Evolutionary conservation across 352 stramenopile genomes (phyloP).

Genomic region (Globisporangium orthogonon): DNA sequence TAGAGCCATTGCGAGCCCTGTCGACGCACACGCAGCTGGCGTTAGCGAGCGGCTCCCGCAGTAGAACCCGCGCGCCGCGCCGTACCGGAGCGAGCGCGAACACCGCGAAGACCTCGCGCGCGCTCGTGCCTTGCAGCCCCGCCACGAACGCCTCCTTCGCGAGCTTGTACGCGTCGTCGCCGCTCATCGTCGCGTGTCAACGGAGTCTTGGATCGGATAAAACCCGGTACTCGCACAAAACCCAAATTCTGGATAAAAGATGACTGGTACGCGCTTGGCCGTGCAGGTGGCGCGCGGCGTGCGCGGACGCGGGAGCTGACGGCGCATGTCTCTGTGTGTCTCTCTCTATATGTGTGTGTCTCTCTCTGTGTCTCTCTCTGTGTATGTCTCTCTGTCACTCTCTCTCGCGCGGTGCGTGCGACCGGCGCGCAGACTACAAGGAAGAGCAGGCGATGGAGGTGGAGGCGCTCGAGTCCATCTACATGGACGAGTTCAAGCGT

Average conservation of each 20-base stretch:
- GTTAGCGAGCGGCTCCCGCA: too few relatives aligned
- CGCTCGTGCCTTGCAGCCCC: constrained; percentile 59
- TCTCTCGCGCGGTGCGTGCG: too few relatives aligned
- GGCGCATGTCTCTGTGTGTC: not conserved
- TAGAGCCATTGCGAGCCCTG: constrained; percentile 79
- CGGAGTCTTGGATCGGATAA: not conserved
- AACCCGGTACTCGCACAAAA: not conserved
- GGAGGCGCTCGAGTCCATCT: constrained; percentile 86
- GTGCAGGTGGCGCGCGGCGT: not conserved
- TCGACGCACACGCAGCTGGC: not conserved
- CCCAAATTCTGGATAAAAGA: constrained; percentile 10
- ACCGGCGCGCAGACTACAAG: constrained; percentile 56
- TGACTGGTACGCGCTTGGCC: constrained; percentile 46
- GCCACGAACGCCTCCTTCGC: constrained; percentile 81
- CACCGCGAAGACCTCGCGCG: constrained; percentile 63
- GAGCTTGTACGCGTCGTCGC: constrained; percentile 76
- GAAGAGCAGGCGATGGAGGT: constrained; percentile 88
- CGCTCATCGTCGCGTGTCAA: constrained; percentile 15
- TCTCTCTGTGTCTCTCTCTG: not conserved
- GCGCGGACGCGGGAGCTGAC: not conserved
- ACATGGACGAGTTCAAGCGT: constrained; percentile 89
- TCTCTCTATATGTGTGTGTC: not conserved
- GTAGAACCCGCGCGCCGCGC: too few relatives aligned
- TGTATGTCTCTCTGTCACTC: not conserved
- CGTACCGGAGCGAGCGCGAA: constrained; percentile 72